Evolutionary conservation across 1,284 basidiomycete species (phyloP).

Genomic region (Sutorius eximius): DNA sequence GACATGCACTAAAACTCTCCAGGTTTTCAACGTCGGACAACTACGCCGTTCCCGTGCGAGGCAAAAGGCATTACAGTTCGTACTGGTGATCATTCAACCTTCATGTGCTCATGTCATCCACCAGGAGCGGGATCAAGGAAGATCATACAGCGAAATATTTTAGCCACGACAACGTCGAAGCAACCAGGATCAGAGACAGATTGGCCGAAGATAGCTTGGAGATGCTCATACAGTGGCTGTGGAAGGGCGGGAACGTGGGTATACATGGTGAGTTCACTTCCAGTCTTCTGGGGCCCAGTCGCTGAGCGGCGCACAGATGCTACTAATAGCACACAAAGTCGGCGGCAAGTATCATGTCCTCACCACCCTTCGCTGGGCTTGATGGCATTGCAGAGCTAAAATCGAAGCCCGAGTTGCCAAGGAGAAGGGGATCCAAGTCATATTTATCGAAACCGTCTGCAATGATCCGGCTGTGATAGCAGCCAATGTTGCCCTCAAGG

Average conservation of each 20-base stretch:
- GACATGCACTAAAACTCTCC: constrained; percentile 5
- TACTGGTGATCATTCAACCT: constrained; percentile 11
- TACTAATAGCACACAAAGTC: constrained; percentile 83
- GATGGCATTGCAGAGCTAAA: constrained; percentile 56
- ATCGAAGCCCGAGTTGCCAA: constrained; percentile 81
- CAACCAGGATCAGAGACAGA: constrained; percentile 75
- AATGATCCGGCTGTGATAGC: constrained; percentile 94
- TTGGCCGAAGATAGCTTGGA: constrained; percentile 93
- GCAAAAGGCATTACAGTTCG: constrained; percentile 72
- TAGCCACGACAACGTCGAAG: constrained; percentile 83
- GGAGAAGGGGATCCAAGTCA: constrained; percentile 87
- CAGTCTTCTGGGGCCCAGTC: constrained; percentile 10
- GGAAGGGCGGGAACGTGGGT: constrained; percentile 94
- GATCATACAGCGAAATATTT: constrained; percentile 94
- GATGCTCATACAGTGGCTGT: constrained; percentile 93
- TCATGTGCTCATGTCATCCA: constrained; percentile 2
- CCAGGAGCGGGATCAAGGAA: constrained; percentile 76
- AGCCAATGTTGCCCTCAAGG: constrained; percentile 94
- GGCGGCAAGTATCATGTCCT: constrained; percentile 51
- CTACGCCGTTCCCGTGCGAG: constrained; percentile 85
- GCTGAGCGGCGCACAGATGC: constrained; percentile 60
- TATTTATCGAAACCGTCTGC: constrained; percentile 95
- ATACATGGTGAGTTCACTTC: constrained; percentile 78
- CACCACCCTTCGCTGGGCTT: not conserved
- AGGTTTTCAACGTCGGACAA: constrained; percentile 99